Evolutionary conservation across 306 rosid genomes (phyloP), one percentile per base, ranked within the genome.

Genomic region (Purshia tridentata): DNA sequence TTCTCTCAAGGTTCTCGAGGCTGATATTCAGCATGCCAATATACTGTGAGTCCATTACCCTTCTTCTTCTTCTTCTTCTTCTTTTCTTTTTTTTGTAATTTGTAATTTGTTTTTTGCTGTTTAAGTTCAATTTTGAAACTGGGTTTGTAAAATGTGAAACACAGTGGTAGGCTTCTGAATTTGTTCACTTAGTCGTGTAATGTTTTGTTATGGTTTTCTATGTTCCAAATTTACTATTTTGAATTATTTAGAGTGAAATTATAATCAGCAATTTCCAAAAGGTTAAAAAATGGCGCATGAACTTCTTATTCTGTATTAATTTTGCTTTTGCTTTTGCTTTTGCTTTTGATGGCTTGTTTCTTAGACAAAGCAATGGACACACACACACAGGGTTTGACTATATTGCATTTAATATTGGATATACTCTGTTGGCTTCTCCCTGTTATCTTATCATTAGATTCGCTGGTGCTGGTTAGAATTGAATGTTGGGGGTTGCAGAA

Each of bases 11-110:
- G 85, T 81, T 69, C 84, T 92, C 22, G 91, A 92, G 78, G 83
- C 87, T 80, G 97, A 92, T 77, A 82, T 92, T 59, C 86, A 88
- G 41, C 91, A 87, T 74, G 97, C 97, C 65, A 92, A 92, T 82
- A 58, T 81, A 77, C 80, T 91, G 97, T 92, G 61, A 88, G 91
- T 76, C 52, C 53, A 59, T 60, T 29, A 50, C 29, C 63, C 37
- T 45, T 68, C 42, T 20, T 48, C 76, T 41, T 55, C 0, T 42
- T 14, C 64, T 6, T n/a, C 1, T 60, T 29, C 35, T 29, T 29
- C 0, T 29, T 29, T 29, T 1, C 2, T 23, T 23, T 23, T 23
- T 23, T 0, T 23, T 23, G 1, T 0, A 23, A 29, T 29, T 4
- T 61, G 1, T 54, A 1, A 18, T 35, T 35, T 22, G 6, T 2